Conservation (phyloP, 2,329 filamentous ascomycete genomes). For the Claviceps monticola region DNA sequence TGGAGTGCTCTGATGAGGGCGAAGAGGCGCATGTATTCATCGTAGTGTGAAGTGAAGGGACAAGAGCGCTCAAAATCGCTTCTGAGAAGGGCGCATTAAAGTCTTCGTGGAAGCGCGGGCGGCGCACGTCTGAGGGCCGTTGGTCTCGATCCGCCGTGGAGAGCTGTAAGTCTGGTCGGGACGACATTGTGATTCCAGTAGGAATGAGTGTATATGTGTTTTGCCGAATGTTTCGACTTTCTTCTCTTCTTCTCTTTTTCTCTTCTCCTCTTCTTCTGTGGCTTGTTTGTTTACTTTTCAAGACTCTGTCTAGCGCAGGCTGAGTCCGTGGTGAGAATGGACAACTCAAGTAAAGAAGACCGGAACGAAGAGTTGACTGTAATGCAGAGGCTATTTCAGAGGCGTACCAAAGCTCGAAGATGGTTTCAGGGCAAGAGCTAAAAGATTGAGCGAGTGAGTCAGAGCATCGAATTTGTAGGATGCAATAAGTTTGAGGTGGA, state of each 20-base stretch:
- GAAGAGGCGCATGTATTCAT: conserved; percentile 8
- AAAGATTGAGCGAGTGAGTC: too few species aligned
- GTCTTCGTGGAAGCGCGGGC: conserved; percentile 23
- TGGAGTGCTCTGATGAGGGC: conserved; percentile 2
- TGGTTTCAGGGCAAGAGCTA: too few species aligned
- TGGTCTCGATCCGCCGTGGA: conserved; percentile 1
- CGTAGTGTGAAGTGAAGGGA: conserved; percentile 13
- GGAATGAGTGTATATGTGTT: not conserved
- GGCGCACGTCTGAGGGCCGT: conserved; percentile 10
- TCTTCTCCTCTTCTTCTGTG: not conserved
- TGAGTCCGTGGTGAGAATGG: too few species aligned
- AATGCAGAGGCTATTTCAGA: too few species aligned
- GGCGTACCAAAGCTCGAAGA: too few species aligned
- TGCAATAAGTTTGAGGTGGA: too few species aligned
- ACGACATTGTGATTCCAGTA: conserved; percentile 12
- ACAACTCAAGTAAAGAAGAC: too few species aligned
- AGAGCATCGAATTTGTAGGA: too few species aligned
- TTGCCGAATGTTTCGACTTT: not conserved
- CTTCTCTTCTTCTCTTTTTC: not conserved
- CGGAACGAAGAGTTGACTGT: too few species aligned
- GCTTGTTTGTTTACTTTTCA: not conserved
- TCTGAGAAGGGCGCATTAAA: conserved; percentile 25
- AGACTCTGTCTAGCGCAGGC: too few species aligned
- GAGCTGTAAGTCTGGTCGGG: conserved; percentile 11
- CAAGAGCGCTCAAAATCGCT: conserved; percentile 18